Evolutionary conservation across 208 protist genomes (phyloP), one percentile per base, ranked within the genome.

Genomic region (Blechomonas ayalai): DNA sequence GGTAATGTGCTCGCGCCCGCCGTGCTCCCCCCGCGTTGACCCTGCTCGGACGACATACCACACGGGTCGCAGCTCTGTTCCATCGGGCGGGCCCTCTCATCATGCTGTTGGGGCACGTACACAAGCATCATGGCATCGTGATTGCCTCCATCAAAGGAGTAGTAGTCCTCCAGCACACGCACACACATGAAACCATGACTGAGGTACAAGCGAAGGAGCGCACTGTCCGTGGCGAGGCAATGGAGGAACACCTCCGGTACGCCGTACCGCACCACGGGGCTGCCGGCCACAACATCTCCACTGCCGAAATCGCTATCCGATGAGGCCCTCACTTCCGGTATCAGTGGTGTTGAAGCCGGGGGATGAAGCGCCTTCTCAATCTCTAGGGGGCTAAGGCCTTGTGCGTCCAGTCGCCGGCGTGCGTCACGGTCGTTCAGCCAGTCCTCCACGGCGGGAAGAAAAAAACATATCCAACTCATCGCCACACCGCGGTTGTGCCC

Each of bases 211-310:
- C 8, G 23, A 12, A 56, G 40, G 9, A 85, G 58, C 22, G 36
- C 46, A 37, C 16, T 15, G 20, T 88, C 61, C 4, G 36, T 49
- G 9, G 73, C 66, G 9, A 90, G 37, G 45, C 80, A 90, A 51
- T 93, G 76, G 24, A 90, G 53, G 73, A 78, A 93, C 16, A 93
- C 73, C 48, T 84, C 75, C 0, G 26, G 34, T 18, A 85, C 41
- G 24, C 83, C 83, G 1, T 37, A 43, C 37, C 75, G 64, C 27
- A 84, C 40, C 0, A 74, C 29, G 16, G 66, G 65, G 41, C 57
- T 19, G 18, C 41, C 5, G 41, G 7, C 0, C 8, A n/a, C 10
- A 0, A 41, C 34, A 13, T 24, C 6, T 27, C 19, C 16, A 18
- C 13, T 42, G 8, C 8, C 8, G 13, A 13, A 10, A 13, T 42